phyloP scores from a whole-genome alignment of 176 grass and related monocot genomes.

The Panicum miliaceum region DNA sequence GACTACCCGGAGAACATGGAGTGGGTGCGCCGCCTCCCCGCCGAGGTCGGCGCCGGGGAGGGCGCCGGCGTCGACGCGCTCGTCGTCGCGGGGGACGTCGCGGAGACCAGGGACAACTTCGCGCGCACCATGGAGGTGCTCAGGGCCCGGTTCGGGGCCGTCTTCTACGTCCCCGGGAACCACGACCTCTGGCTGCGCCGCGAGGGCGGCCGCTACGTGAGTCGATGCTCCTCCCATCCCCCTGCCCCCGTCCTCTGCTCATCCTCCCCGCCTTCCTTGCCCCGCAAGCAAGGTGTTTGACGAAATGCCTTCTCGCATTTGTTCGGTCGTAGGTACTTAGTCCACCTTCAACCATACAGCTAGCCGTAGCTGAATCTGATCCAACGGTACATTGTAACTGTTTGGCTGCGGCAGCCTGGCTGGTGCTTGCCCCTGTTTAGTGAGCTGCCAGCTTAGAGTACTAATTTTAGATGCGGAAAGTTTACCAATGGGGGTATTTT shows the following conservation, averaged over 20 bases:
- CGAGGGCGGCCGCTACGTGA: conserved; percentile 76
- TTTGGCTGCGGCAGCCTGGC: neutral
- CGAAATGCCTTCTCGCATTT: conserved; percentile 39
- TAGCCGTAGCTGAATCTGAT: neutral
- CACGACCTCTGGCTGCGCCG: conserved; percentile 93
- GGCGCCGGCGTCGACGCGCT: conserved; percentile 52
- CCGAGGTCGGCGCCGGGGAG: neutral
- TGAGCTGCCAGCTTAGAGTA: neutral
- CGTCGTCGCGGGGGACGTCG: conserved; percentile 87
- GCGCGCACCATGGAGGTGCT: conserved; percentile 71
- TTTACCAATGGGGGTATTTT: neutral
- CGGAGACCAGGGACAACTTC: conserved; percentile 79
- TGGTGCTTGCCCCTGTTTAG: neutral
- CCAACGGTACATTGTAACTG: neutral
- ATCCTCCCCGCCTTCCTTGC: neutral
- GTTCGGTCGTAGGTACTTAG: neutral
- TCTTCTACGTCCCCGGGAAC: conserved; percentile 93
- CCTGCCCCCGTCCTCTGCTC: accelerated
- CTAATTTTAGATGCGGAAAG: conserved; percentile 27
- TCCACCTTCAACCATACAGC: neutral
- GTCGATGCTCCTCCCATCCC: conserved; percentile 39
- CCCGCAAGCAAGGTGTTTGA: conserved; percentile 47
- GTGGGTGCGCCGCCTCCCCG: conserved; percentile 77
- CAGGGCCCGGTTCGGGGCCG: conserved; percentile 60
- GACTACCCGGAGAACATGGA: conserved; percentile 96